Conservation (phyloP, 768 basidiomycete genomes). For the Hericium alpestre region DNA sequence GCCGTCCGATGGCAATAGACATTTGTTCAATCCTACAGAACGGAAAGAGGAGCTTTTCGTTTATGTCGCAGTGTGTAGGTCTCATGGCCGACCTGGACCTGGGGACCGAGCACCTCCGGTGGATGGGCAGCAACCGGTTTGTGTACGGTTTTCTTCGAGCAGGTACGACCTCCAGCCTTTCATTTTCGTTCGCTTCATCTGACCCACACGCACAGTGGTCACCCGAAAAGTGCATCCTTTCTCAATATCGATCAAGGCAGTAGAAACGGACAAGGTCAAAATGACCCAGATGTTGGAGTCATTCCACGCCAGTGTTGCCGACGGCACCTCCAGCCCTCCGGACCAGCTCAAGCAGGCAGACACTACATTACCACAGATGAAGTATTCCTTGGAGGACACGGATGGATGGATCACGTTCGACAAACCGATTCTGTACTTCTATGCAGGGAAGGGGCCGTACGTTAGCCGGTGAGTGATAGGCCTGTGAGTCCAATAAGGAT, state of each 20-base stretch:
- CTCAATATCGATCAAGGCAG: slow-evolving; percentile 60
- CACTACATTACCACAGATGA: slow-evolving; percentile 34
- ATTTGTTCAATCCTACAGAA: slow-evolving; percentile 67
- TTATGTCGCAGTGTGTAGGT: slow-evolving; percentile 76
- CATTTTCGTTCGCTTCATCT: background rate
- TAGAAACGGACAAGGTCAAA: slow-evolving; percentile 55
- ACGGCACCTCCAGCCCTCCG: slow-evolving; percentile 14
- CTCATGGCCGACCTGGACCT: slow-evolving; percentile 81
- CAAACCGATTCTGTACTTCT: slow-evolving; percentile 57
- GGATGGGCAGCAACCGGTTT: slow-evolving; percentile 82
- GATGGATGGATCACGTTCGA: slow-evolving; percentile 68
- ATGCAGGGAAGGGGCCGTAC: slow-evolving; percentile 73
- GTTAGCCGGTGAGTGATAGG: slow-evolving; percentile 40
- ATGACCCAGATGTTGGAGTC: slow-evolving; percentile 48
- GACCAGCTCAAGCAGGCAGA: background rate
- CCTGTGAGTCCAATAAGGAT: background rate
- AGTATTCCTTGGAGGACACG: slow-evolving; percentile 29
- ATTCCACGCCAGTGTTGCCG: slow-evolving; percentile 15
- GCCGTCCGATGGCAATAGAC: slow-evolving; percentile 65
- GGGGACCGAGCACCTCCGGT: slow-evolving; percentile 74
- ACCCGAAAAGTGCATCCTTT: slow-evolving; percentile 55
- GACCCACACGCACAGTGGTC: slow-evolving; percentile 33
- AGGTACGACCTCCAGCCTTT: slow-evolving; percentile 32
- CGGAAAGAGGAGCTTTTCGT: slow-evolving; percentile 54
- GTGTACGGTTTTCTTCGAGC: slow-evolving; percentile 61